Evolutionary conservation across 1,284 basidiomycete genomes (phyloP), one percentile per base, ranked within the genome.

Genomic region (Microbotryum scabiosae): DNA sequence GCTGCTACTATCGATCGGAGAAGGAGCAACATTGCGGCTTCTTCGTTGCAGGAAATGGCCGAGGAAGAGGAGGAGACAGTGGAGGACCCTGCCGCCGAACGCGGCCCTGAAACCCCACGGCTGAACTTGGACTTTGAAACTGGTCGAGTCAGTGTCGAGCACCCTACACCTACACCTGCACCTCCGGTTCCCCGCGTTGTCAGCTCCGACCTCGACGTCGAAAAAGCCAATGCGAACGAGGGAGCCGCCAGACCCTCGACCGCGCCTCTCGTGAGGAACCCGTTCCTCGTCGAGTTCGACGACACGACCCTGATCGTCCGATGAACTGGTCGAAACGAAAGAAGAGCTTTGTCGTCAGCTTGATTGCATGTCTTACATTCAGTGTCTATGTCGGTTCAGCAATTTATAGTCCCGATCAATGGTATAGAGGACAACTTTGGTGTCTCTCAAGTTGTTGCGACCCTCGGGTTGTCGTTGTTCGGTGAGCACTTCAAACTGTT

Each of bases 301-400:
- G 64, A 69, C 20, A 54, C 36, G 75, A 76, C 53, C 70, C 69
- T 9, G 75, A 74, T 41, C 36, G 36, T 18, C 36, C 36, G 36
- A 70, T 64, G 36, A 76, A 75, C 61, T 77, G 76, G 76, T 57
- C 67, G 1, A 50, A 49, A 4, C 36, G 51, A 4, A 68, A 72
- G 59, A 74, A 74, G 43, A 25, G 55, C 28, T 73, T 73, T 10
- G 69, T 75, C 57, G 72, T 67, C 8, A 55, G 49, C 30, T 56
- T 72, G 16, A 65, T 77, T 45, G 70, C 67, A 44, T 58, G 74
- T 16, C 67, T 76, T 30, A 77, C 76, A 0, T 73, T 75, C 52
- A 61, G 65, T n/a, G 70, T 77, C 14, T 77, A 72, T 54, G 63
- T 68, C 52, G 75, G 73, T 2, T 70, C 67, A 0, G 69, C 73